Evolutionary conservation across 1,284 basidiomycete species (phyloP).

Genomic region (Neonothopanus nambi): DNA sequence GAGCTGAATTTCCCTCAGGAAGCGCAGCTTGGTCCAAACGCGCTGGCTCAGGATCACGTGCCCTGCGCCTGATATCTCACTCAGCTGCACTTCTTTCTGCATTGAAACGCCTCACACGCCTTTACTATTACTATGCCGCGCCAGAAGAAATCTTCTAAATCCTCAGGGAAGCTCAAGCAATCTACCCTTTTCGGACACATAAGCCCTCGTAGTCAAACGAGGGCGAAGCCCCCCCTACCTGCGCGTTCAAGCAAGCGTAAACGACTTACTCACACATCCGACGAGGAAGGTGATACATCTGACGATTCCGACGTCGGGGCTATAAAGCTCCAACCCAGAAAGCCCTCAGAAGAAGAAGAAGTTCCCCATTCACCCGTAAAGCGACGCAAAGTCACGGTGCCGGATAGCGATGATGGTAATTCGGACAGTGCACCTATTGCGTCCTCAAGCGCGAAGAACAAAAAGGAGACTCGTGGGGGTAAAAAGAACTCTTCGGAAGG

Average conservation of each 20-base stretch:
- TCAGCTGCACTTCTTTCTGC: no score
- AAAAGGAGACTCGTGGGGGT: slow-evolving; percentile 17
- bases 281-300: slow-evolving; percentile 16
- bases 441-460: background rate
- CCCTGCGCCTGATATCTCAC: no score
- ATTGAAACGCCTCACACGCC: no score
- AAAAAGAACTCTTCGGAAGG: slow-evolving; percentile 18
- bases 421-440: background rate
- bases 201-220: slow-evolving; percentile 25
- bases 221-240: slow-evolving; percentile 17
- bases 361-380: slow-evolving; percentile 33
- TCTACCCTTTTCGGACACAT: slow-evolving; percentile 25
- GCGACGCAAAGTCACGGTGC: slow-evolving; percentile 25
- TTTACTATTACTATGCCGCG: background rate
- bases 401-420: slow-evolving; percentile 27
- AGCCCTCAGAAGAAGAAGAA: slow-evolving; percentile 29
- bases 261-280: slow-evolving; percentile 16
- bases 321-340: slow-evolving; percentile 46
- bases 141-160: background rate
- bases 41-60: no score
- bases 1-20: no score
- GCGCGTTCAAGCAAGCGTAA: background rate
- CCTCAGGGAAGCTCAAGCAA: slow-evolving; percentile 28
- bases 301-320: slow-evolving; percentile 46
- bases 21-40: no score